Evolutionary conservation across 345 rosid species (phyloP), one percentile per base, ranked within the genome.

Genomic region (Melastoma malabathricum): DNA sequence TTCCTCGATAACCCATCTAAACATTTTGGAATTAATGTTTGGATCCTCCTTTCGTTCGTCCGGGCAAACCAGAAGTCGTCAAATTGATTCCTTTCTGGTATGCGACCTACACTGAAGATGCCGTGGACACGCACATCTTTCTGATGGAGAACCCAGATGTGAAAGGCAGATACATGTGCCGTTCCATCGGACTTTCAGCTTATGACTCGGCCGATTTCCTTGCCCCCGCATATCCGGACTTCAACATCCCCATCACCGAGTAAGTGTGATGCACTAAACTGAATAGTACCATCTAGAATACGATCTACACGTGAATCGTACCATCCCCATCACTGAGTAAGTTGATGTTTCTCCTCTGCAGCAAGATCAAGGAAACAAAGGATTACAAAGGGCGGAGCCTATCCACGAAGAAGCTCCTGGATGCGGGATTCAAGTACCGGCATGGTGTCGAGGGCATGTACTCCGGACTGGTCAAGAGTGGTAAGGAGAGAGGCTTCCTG

Each of bases 381-480:
- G 18, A 49, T 49, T 16, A 0, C 1, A 14, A 49, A 10, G 52
- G 18, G 0, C n/a, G 4, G 2, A 49, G 46, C 22, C 22, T 70
- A 13, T 80, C 77, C 3, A 59, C 83, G 13, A 68, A 64, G 72
- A 80, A 75, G 62, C 61, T 81, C 52, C 23, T 59, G 58, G 65
- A 64, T 56, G 57, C 15, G 23, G 84, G 87, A 3, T 77, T 81
- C 25, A 57, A 71, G 18, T 75, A 59, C 41, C 10, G 67, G 61
- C 59, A 65, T 17, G 75, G 76, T 14, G 3, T 59, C 18, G 57
- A 44, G 43, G 57, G 52, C 2, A 59, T 44, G 56, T 51, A 43
- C 15, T 22, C 22, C 15, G 56, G 48, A n/a, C 8, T 49, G 52
- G 18, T 49, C 16, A 29, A 34, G 12, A 1, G 52, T 34, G 14